Conservation (phyloP, 164 flowering plant genomes). For the Piper longum region DNA sequence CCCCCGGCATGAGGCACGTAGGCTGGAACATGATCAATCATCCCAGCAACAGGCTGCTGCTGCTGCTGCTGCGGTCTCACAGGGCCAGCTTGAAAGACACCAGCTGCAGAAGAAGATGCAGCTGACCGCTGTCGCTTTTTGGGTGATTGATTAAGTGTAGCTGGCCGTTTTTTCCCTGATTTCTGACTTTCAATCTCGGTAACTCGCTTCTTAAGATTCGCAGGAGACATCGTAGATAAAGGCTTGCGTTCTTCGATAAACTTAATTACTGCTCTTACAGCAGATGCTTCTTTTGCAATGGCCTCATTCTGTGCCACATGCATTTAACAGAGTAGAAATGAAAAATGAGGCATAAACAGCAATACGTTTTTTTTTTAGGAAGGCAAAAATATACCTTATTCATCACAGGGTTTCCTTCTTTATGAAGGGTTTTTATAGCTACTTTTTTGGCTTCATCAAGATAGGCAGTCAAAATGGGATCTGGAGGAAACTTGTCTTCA, state of each 20-base stretch:
- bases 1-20: not conserved
- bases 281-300: constrained; percentile 29
- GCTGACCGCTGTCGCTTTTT: constrained; percentile 25
- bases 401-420: constrained; percentile 22
- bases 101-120: constrained; percentile 3
- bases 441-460: constrained; percentile 28
- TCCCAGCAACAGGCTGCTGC: not conserved
- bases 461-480: constrained; percentile 34
- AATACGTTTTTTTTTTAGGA: not conserved
- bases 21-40: constrained; percentile 1
- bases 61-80: not conserved
- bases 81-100: not conserved
- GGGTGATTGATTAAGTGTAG: not conserved
- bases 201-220: constrained; percentile 27
- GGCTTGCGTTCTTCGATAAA: constrained; percentile 45
- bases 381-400: constrained; percentile 20
- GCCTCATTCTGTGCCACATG: constrained; percentile 42
- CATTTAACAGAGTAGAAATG: not conserved
- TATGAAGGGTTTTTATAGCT: constrained; percentile 21
- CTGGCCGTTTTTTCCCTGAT: constrained; percentile 29
- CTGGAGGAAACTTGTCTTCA: constrained; percentile 53
- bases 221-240: constrained; percentile 32
- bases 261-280: constrained; percentile 35
- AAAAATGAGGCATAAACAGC: not conserved
- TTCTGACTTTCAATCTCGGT: constrained; percentile 36